These are phyloP conservation scores for Aspergillus homomorphus DNA, from an alignment of 495 filamentous ascomycete species.

Conservation along the genomic window DNA sequence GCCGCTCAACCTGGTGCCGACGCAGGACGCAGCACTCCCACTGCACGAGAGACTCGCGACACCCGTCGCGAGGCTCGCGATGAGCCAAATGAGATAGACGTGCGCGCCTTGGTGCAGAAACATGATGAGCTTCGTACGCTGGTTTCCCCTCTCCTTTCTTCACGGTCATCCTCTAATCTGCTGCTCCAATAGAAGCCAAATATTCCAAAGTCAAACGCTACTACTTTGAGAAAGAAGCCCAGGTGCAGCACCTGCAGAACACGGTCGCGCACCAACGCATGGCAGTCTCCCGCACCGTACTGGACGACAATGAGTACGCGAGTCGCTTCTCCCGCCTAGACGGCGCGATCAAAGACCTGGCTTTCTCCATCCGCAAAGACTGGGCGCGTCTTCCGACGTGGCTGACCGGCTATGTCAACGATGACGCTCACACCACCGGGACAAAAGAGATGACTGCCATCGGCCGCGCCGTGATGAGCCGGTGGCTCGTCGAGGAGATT, in stretches of 20 bases:
- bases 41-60: constrained; percentile 42
- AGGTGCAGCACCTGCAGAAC: constrained; percentile 94
- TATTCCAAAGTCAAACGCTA: constrained; percentile 97
- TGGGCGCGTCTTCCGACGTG: constrained; percentile 79
- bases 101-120: constrained; percentile 42
- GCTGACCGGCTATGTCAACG: constrained; percentile 74
- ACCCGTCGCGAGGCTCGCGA: constrained; percentile 41
- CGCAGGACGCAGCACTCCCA: constrained; percentile 60
- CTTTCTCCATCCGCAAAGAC: constrained; percentile 91
- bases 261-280: constrained; percentile 93
- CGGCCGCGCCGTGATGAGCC: constrained; percentile 83
- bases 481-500: constrained; percentile 88
- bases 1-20: constrained; percentile 25
- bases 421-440: constrained; percentile 74
- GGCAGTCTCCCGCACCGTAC: constrained; percentile 87
- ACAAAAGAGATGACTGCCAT: constrained; percentile 97
- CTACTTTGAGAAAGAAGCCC: constrained; percentile 92
- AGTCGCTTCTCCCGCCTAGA: constrained; percentile 89
- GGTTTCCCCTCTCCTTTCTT: background rate
- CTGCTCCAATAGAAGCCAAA: constrained; percentile 66
- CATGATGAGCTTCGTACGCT: constrained; percentile 66
- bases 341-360: constrained; percentile 89
- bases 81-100: constrained; percentile 50
- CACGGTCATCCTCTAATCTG: constrained; percentile 14
- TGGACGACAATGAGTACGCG: constrained; percentile 93